phyloP scores from a whole-genome alignment of 1,284 basidiomycete species.

The Ceratobasidium sp. region DNA sequence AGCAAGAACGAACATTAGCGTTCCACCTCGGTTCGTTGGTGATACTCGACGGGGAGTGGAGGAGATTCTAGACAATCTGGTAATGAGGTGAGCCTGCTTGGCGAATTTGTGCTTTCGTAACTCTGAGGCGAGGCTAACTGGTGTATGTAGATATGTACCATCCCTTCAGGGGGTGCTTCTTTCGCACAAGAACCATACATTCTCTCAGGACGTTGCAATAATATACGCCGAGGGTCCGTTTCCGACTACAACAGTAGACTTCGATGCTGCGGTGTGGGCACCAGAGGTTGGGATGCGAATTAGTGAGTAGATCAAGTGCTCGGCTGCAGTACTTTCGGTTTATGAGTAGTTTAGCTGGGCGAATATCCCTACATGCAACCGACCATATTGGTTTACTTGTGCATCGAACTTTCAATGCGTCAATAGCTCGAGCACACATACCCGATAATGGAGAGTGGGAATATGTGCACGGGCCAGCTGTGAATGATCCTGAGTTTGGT shows the following conservation, averaged over 20 bases:
- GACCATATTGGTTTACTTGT: constrained; percentile 93
- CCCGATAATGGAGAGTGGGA: constrained; percentile 75
- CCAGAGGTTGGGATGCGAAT: constrained; percentile 86
- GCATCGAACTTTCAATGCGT: constrained; percentile 95
- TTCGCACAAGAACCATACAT: constrained; percentile 79
- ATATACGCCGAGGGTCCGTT: constrained; percentile 90
- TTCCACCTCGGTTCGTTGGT: constrained; percentile 81
- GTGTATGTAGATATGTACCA: constrained; percentile 77
- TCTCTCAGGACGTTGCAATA: constrained; percentile 70
- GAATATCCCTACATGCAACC: constrained; percentile 88
- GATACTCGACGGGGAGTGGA: constrained; percentile 75
- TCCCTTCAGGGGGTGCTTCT: constrained; percentile 88
- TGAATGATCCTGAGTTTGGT: constrained; percentile 76
- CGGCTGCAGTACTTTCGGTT: not conserved
- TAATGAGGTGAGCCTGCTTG: constrained; percentile 80
- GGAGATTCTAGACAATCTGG: constrained; percentile 90
- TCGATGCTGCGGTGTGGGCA: constrained; percentile 89
- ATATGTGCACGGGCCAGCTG: constrained; percentile 83
- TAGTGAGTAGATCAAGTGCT: constrained; percentile 59
- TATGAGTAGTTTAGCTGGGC: constrained; percentile 65
- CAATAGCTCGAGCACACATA: constrained; percentile 93
- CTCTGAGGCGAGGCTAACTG: constrained; percentile 11
- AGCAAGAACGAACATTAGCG: constrained; percentile 74
- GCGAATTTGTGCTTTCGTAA: not conserved
- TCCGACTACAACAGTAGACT: constrained; percentile 75